phyloP scores from a whole-genome alignment of 768 basidiomycete genomes.

The Lactarius akahatsu region DNA sequence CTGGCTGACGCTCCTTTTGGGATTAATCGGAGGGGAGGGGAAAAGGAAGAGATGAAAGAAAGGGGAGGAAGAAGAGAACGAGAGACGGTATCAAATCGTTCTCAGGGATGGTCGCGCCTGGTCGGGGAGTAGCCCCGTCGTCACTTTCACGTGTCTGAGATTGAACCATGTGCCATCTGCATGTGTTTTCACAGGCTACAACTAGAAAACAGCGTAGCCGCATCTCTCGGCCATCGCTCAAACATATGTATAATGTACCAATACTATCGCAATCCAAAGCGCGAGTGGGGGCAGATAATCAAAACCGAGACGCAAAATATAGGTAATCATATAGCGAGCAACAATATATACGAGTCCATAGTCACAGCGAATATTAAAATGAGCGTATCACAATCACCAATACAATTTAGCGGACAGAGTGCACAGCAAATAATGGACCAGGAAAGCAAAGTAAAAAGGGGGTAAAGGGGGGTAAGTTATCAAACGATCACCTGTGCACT shows the following conservation, averaged over 20 bases:
- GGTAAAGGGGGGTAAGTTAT: slow-evolving; percentile 1
- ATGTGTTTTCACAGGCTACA: slow-evolving; percentile 3
- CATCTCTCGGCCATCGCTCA: slow-evolving; percentile 22
- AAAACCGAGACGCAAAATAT: slow-evolving; percentile 18
- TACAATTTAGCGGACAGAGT: slow-evolving; percentile 17
- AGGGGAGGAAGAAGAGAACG: no score
- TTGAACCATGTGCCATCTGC: neutral
- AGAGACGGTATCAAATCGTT: neutral
- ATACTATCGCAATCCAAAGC: slow-evolving; percentile 22
- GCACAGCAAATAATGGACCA: slow-evolving; percentile 25
- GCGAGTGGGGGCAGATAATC: slow-evolving; percentile 9
- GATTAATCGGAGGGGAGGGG: neutral
- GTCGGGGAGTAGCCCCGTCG: neutral
- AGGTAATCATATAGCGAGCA: slow-evolving; percentile 19
- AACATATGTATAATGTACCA: slow-evolving; percentile 29
- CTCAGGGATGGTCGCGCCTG: no score
- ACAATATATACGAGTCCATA: slow-evolving; percentile 29
- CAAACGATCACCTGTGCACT: slow-evolving; percentile 11
- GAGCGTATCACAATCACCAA: slow-evolving; percentile 17
- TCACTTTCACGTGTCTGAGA: slow-evolving; percentile 23
- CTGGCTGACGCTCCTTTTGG: neutral
- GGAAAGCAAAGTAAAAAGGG: slow-evolving; percentile 20
- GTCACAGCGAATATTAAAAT: slow-evolving; percentile 26
- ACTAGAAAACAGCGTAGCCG: slow-evolving; percentile 10
- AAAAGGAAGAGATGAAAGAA: no score